Evolutionary conservation across 169 alveolate genomes (phyloP), one percentile per base, ranked within the genome.

Genomic region (Cryptosporidium meleagridis): DNA sequence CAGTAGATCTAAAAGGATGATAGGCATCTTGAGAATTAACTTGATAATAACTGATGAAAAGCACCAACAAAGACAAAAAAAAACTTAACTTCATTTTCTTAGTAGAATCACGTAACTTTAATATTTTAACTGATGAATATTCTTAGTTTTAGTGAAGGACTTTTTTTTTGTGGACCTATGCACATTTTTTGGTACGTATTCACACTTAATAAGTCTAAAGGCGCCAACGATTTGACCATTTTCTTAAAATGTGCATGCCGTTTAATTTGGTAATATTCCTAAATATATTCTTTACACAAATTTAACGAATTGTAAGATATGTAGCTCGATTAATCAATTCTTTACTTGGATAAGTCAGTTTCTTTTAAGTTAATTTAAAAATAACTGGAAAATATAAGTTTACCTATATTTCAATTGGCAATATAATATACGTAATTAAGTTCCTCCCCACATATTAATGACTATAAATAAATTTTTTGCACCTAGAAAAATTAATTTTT

Each of bases 131-230:
- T 65, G 7, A 35, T 9, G 29, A 65, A n/a, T 31, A 5, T 65
- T 65, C 29, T 65, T 14, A 35, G 5, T 37, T 16, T 14, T 14
- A n/a, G 48, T 65, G 69, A 59, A 0, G 5, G 4, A 12, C 29
- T 16, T 29, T 29, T 31, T 65, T 33, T 33, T 65, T 65, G 72
- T 65, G 72, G 72, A 65, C 14, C 21, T 21, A 9, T 16, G 33
- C 31, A 65, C 9, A 37, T 41, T n/a, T 65, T 37, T 65, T 33
- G 7, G 7, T 65, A 65, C 72, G 72, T 65, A 65, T 65, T 31
- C 51, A 65, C 72, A 35, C 72, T 9, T 21, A 65, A 14, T 21
- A 65, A 44, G 72, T 65, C 72, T 65, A 65, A 37, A 18, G 52
- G 72, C 72, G 72, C 72, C 51, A 65, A 65, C 23, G 12, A 0